Base-by-base conservation (phyloP, 202 grass and related monocot species). In the Setaria viridis region DNA sequence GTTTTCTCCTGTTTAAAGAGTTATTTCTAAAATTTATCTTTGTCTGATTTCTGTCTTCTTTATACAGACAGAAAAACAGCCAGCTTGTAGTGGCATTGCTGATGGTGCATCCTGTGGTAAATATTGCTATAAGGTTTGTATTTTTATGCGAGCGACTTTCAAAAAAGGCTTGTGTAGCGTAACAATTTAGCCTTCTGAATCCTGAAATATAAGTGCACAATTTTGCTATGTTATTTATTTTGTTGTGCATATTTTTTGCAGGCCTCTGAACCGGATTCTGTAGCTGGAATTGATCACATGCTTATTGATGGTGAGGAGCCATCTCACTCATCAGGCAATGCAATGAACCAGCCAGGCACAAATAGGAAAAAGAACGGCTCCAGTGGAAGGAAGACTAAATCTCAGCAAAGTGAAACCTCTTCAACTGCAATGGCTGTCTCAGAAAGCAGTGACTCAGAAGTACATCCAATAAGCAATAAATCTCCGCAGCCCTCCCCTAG, bases 371-470 rank as follows among this genome's bases (percentile, higher is more conserved):
- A 70, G 34, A 86, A 92, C 53, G 54, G 88, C 70, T 93, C 91
- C 67, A 60, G 82, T 82, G 91, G 89, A 91, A 90, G 83, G 88
- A 94, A 91, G 86, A 78, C 86, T 37, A 95, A 95, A 88, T 87
- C 90, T 86, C 88, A 89, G 80, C 96, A 91, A 82, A 92, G 90
- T 74, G 91, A 91, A 77, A 91, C 79, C 64, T 94, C 93, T 87
- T 94, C 96, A 88, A 94, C 76, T 74, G 91, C 88, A 86, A 92
- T 76, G 78, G 63, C 84, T 91, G 85, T 87, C 82, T 94, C 96
- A 70, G 93, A 99, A 82, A 99, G 93, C 74, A 98, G 91, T 6
- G 91, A 93, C 21, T 98, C 95, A 80, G 93, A 98, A 88, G 74
- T 89, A 76, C 87, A 69, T 74, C 78, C 78, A 30, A 51, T 67